Evolutionary conservation across 2,329 filamentous ascomycete species (phyloP).

Genomic region (Oidium heveae): DNA sequence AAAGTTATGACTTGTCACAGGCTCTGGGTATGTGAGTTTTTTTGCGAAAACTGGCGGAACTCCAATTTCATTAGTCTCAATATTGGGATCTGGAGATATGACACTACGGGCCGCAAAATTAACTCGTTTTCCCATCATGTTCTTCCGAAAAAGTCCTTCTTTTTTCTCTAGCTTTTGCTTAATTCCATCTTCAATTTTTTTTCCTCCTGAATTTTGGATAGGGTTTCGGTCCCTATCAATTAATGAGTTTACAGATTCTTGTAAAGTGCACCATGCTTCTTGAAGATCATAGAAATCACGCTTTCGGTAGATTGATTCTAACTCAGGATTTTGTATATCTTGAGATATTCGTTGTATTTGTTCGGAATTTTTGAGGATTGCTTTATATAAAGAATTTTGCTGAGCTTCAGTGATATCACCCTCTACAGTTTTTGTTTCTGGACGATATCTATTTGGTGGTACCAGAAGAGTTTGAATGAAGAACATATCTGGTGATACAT

Average conservation of each 20-base stretch:
- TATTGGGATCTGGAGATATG: conserved; percentile 94
- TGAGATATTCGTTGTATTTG: conserved; percentile 49
- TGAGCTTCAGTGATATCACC: conserved; percentile 67
- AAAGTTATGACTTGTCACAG: conserved; percentile 92
- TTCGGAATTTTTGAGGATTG: conserved; percentile 52
- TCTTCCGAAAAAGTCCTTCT: conserved; percentile 91
- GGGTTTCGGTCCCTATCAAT: conserved; percentile 79
- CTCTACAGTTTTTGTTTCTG: conserved; percentile 59
- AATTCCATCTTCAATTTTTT: conserved; percentile 71
- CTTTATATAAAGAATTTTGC: conserved; percentile 71
- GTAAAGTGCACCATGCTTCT: conserved; percentile 57
- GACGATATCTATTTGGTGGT: conserved; percentile 75
- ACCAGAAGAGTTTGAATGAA: conserved; percentile 73
- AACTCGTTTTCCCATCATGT: conserved; percentile 99
- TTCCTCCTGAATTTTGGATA: conserved; percentile 49
- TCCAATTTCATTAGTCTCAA: conserved; percentile 96
- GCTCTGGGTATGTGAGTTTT: conserved; percentile 89
- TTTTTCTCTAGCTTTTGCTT: conserved; percentile 98
- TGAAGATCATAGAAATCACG: conserved; percentile 54
- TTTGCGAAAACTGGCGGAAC: conserved; percentile 94
- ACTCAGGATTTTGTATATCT: conserved; percentile 24
- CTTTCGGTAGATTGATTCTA: conserved; percentile 15
- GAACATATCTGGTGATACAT: conserved; percentile 69
- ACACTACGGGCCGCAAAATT: conserved; percentile 95
- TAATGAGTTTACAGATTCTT: conserved; percentile 77